Evolutionary conservation across 23 red algal genomes (phyloP).

Genomic region (Gracilaria domingensis): DNA sequence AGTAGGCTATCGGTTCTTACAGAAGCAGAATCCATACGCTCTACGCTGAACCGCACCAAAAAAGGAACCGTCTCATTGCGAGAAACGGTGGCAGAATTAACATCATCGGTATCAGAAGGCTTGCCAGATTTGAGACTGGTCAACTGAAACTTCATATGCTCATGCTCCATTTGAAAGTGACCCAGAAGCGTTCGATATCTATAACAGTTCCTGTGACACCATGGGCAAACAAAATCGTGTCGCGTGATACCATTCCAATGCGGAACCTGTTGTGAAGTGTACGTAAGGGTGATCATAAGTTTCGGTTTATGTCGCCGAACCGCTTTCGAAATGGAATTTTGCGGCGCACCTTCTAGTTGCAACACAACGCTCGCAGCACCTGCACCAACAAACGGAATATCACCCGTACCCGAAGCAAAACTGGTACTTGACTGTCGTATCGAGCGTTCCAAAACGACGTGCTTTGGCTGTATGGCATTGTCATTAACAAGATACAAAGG

Average conservation of each 20-base stretch:
- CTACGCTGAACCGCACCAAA: slow-evolving; percentile 15
- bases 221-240: slow-evolving; percentile 75
- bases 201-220: slow-evolving; percentile 71
- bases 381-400: neutral
- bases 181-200: slow-evolving; percentile 61
- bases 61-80: neutral
- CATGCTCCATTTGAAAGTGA: slow-evolving; percentile 75
- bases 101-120: neutral
- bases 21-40: neutral
- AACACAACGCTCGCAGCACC: slow-evolving; percentile 33
- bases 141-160: slow-evolving; percentile 40
- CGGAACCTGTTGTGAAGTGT: slow-evolving; percentile 41
- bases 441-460: slow-evolving; percentile 19
- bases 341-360: slow-evolving; percentile 11
- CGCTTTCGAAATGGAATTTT: slow-evolving; percentile 9
- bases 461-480: slow-evolving; percentile 9
- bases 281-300: slow-evolving; percentile 35
- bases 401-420: neutral
- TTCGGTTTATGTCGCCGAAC: slow-evolving; percentile 20
- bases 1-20: neutral
- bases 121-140: neutral
- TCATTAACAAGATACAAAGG: slow-evolving; percentile 33
- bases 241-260: slow-evolving; percentile 59
- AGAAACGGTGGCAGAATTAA: neutral
- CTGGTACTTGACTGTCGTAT: neutral